phyloP scores from a whole-genome alignment of 306 rosid species.

The Cicer pinnatifidum region DNA sequence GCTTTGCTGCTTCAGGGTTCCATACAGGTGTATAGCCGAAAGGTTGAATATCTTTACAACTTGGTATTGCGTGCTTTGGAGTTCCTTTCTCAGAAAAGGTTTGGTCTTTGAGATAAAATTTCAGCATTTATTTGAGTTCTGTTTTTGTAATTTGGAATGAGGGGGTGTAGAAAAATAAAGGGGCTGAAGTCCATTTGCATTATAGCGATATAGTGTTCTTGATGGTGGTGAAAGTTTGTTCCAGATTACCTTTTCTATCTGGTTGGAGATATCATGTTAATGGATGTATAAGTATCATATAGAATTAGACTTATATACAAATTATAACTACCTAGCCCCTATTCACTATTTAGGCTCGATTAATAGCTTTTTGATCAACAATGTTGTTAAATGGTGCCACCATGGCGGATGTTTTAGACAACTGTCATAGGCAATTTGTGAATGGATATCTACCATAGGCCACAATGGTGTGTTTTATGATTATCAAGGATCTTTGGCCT shows the following conservation, averaged over 20 bases:
- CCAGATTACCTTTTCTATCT: conserved; percentile 10
- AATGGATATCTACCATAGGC: no score
- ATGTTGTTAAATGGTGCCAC: no score
- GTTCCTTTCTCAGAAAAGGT: conserved; percentile 94
- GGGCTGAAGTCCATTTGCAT: neutral
- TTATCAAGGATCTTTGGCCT: no score
- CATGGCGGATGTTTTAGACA: no score
- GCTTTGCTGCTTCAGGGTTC: conserved; percentile 96
- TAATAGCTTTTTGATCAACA: neutral
- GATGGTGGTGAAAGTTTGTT: neutral
- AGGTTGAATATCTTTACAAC: conserved; percentile 86
- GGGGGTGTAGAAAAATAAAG: neutral
- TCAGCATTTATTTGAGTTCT: neutral
- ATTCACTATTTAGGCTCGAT: neutral
- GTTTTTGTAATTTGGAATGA: neutral
- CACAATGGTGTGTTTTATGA: no score
- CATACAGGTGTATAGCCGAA: conserved; percentile 91
- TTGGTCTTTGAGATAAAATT: conserved; percentile 40
- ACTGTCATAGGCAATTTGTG: no score
- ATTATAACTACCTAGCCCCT: neutral
- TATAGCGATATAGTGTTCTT: neutral
- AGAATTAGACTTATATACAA: neutral
- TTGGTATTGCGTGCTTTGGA: conserved; percentile 91
- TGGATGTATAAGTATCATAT: conserved; percentile 1
- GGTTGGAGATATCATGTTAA: conserved; percentile 11